phyloP scores from a whole-genome alignment of 331 rosid species.

The Quercus phellos region DNA sequence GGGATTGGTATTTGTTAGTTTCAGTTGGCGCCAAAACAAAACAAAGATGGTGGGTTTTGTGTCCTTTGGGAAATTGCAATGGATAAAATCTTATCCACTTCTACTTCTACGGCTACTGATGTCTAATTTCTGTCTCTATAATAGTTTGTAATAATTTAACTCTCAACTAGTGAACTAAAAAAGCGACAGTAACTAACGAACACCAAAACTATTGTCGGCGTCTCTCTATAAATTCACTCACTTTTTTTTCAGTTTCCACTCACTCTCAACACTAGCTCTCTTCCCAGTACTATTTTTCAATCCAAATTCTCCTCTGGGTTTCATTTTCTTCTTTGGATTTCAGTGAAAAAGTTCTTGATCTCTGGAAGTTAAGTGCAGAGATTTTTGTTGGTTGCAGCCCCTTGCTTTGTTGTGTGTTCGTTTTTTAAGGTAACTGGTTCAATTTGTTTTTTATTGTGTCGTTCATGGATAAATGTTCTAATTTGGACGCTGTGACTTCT shows the following conservation, averaged over 20 bases:
- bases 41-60: neutral
- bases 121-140: neutral
- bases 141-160: neutral
- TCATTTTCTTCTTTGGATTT: neutral
- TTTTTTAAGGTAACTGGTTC: conserved; percentile 3
- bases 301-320: conserved; percentile 4
- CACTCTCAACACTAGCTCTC: neutral
- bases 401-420: neutral
- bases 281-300: neutral
- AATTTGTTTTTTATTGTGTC: no score
- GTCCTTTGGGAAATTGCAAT: neutral
- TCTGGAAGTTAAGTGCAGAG: neutral
- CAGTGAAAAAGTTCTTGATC: neutral
- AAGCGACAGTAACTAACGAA: neutral
- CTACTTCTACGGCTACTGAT: conserved; percentile 3
- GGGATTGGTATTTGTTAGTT: neutral
- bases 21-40: conserved; percentile 35
- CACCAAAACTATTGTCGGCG: neutral
- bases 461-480: neutral
- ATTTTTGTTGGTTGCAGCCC: neutral
- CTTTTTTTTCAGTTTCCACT: neutral
- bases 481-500: neutral
- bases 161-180: neutral
- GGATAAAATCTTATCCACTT: conserved; percentile 16
- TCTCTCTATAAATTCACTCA: neutral